Percentiles rank a stretch among this genome's conserved stretches.
Conservation (phyloP, 2,329 filamentous ascomycete species). For the Aspergillus unguis region DNA sequence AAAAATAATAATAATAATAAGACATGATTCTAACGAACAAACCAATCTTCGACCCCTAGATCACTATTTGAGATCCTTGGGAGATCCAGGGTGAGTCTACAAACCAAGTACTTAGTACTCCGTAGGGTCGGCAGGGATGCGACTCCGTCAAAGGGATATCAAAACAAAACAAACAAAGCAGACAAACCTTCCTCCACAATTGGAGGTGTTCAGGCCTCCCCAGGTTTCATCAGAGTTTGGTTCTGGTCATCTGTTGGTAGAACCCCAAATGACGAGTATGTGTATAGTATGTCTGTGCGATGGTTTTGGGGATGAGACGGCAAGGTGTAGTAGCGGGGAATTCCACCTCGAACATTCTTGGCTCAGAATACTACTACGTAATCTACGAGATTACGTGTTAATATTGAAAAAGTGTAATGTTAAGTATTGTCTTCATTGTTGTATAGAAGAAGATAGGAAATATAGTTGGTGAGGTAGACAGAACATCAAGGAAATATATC, state of each 20-base stretch:
- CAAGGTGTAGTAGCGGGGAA: constrained; percentile 1
- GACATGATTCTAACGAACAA: no score
- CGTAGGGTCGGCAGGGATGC: not conserved
- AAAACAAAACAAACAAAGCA: not conserved
- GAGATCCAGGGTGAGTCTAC: no score
- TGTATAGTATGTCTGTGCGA: not conserved
- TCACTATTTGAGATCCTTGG: no score
- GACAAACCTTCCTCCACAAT: not conserved
- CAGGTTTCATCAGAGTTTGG: no score
- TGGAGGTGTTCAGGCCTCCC: no score
- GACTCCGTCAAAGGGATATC: not conserved
- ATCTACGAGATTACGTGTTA: no score
- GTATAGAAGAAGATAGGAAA: not conserved
- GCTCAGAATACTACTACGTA: not conserved
- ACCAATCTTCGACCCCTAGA: no score
- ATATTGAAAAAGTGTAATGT: no score
- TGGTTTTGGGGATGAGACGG: not conserved
- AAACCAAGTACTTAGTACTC: not conserved
- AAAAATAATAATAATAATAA: no score
- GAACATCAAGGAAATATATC: constrained; percentile 1
- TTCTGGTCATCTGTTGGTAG: no score
- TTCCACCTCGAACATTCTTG: not conserved
- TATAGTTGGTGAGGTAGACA: not conserved
- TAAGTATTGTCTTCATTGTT: no score
- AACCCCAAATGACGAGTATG: not conserved